These are phyloP conservation scores for Hypholoma fasciculare DNA, from an alignment of 768 basidiomycete genomes.

Conservation along the genomic window DNA sequence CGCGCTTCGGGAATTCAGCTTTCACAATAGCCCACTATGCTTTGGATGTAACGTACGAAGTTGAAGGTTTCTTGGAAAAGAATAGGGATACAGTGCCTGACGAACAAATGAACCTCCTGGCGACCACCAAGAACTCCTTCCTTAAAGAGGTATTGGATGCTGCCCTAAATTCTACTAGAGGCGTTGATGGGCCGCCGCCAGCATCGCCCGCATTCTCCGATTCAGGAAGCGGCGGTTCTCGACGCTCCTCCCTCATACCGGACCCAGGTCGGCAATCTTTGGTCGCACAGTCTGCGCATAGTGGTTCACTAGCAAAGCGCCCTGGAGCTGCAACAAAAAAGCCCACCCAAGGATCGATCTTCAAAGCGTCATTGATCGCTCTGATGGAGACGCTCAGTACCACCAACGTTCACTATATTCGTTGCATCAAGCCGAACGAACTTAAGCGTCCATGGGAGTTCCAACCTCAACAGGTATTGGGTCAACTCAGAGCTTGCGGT, in stretches of 20 bases:
- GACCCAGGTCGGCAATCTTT: slow-evolving; percentile 82
- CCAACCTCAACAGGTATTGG: slow-evolving; percentile 90
- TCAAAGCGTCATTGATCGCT: slow-evolving; percentile 90
- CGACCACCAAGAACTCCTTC: slow-evolving; percentile 87
- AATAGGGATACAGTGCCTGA: slow-evolving; percentile 99
- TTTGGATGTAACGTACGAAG: slow-evolving; percentile 97
- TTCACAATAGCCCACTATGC: slow-evolving; percentile 99
- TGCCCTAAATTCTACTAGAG: slow-evolving; percentile 74
- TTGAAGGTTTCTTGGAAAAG: slow-evolving; percentile 98
- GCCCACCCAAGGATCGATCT: slow-evolving; percentile 97
- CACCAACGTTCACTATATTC: slow-evolving; percentile 98
- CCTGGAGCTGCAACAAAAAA: slow-evolving; percentile 76
- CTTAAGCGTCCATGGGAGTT: slow-evolving; percentile 97
- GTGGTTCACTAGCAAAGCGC: slow-evolving; percentile 51
- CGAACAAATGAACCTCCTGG: slow-evolving; percentile 90
- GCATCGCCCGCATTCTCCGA: slow-evolving; percentile 79
- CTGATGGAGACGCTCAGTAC: slow-evolving; percentile 97
- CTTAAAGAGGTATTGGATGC: slow-evolving; percentile 93
- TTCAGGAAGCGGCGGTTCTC: slow-evolving; percentile 73
- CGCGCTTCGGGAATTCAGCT: slow-evolving; percentile 95
- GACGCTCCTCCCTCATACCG: slow-evolving; percentile 82
- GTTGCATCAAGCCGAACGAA: slow-evolving; percentile 99
- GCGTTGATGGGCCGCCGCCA: slow-evolving; percentile 67
- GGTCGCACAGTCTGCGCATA: slow-evolving; percentile 46
- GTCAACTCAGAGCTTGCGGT: slow-evolving; percentile 96